Conservation (phyloP, 345 rosid species). For the Excoecaria agallocha region DNA sequence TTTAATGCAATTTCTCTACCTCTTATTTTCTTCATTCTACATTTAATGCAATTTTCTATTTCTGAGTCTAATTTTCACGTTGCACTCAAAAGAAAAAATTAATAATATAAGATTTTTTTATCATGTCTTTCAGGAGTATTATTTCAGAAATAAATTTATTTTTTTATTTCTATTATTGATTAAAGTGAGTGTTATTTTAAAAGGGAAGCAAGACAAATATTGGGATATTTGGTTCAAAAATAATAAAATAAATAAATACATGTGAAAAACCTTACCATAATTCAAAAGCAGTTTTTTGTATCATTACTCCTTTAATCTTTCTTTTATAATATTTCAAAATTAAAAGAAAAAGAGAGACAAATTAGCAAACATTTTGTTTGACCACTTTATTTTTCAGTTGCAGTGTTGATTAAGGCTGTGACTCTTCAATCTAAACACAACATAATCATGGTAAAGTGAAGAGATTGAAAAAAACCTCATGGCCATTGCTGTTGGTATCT, state of each 20-base stretch:
- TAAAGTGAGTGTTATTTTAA: background rate
- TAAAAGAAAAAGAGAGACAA: slow-evolving; percentile 23
- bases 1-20: too few species aligned
- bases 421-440: background rate
- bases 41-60: too few species aligned
- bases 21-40: too few species aligned
- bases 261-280: background rate
- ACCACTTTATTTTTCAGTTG: slow-evolving; percentile 28
- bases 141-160: too few species aligned
- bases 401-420: slow-evolving; percentile 21
- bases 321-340: background rate
- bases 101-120: too few species aligned
- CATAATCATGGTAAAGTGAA: background rate
- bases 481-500: slow-evolving; percentile 78
- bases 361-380: slow-evolving; percentile 33
- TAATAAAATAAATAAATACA: background rate
- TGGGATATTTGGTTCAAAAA: slow-evolving; percentile 1
- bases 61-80: too few species aligned
- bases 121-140: too few species aligned
- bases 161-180: background rate
- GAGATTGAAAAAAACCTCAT: slow-evolving; percentile 59
- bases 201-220: background rate
- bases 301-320: slow-evolving; percentile 24
- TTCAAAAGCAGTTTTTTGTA: slow-evolving; percentile 30
- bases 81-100: too few species aligned